Percentiles rank a stretch among this genome's conserved stretches.
Conservation (phyloP, 148 eudicot species). For the Camellia japonica region DNA sequence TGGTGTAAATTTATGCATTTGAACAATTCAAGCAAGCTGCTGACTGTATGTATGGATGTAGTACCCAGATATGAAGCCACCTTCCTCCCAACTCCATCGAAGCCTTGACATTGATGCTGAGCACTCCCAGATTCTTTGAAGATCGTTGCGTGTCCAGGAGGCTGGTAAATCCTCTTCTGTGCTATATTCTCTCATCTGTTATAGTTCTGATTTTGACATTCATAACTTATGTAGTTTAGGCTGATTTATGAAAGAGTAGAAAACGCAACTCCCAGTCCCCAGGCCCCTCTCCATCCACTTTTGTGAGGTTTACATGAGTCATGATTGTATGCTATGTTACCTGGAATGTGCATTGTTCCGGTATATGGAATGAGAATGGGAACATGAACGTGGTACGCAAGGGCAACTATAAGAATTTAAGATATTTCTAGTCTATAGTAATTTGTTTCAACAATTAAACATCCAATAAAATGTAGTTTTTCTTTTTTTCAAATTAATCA, state of each 20-base stretch:
- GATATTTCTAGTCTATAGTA: too few species aligned
- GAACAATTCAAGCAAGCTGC: not conserved
- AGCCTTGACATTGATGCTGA: constrained; percentile 26
- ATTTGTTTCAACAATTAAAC: too few species aligned
- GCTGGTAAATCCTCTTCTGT: not conserved
- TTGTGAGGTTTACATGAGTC: not conserved
- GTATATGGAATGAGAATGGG: too few species aligned
- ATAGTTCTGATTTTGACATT: not conserved
- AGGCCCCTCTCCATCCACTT: not conserved
- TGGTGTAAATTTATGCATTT: not conserved
- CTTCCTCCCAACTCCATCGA: constrained; percentile 55
- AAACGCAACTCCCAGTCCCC: not conserved
- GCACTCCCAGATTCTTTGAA: constrained; percentile 4
- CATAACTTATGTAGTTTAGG: not conserved
- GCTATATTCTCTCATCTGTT: not conserved
- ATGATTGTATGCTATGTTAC: not conserved
- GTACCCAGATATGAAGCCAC: constrained; percentile 51
- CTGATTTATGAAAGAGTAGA: not conserved
- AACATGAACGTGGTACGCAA: too few species aligned
- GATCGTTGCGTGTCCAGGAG: not conserved
- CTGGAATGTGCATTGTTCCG: too few species aligned
- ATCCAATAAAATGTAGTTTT: too few species aligned
- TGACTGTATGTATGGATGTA: constrained; percentile 22
- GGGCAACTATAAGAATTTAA: too few species aligned
- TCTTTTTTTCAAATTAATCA: too few species aligned